These are phyloP conservation scores for Trifolium fragiferum DNA, from an alignment of 306 rosid species.

Conservation along the genomic window DNA sequence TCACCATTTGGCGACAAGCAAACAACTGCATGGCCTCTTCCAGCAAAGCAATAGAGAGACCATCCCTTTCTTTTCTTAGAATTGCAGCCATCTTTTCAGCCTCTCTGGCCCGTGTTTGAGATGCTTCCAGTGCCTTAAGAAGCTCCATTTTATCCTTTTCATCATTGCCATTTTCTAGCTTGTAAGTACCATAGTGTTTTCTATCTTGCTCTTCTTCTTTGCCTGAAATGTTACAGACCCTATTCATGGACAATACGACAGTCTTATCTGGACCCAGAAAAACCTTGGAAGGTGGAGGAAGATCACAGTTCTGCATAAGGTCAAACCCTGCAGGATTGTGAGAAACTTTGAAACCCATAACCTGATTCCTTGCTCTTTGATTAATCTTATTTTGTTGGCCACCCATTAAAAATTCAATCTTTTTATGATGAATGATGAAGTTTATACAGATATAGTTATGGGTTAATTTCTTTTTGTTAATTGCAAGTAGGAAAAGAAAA, in stretches of 20 bases:
- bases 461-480: background rate
- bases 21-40: conserved; percentile 65
- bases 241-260: conserved; percentile 56
- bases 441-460: background rate
- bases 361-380: conserved; percentile 39
- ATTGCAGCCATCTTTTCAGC: conserved; percentile 66
- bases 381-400: conserved; percentile 34
- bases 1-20: conserved; percentile 66
- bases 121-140: conserved; percentile 76
- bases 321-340: conserved; percentile 54
- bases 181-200: conserved; percentile 7
- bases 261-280: conserved; percentile 57
- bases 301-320: conserved; percentile 91
- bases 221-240: conserved; percentile 38
- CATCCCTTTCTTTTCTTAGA: conserved; percentile 61
- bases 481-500: conserved; percentile 21
- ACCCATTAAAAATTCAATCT: conserved; percentile 44
- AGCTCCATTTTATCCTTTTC: conserved; percentile 59
- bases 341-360: conserved; percentile 55
- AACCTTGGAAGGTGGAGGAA: conserved; percentile 87
- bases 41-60: conserved; percentile 56
- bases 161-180: conserved; percentile 26
- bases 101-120: conserved; percentile 81
- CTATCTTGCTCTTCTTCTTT: conserved; percentile 35
- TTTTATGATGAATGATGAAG: conserved; percentile 20